Base-by-base conservation (phyloP, 805 yeast genomes). In the Candida dendrica region DNA sequence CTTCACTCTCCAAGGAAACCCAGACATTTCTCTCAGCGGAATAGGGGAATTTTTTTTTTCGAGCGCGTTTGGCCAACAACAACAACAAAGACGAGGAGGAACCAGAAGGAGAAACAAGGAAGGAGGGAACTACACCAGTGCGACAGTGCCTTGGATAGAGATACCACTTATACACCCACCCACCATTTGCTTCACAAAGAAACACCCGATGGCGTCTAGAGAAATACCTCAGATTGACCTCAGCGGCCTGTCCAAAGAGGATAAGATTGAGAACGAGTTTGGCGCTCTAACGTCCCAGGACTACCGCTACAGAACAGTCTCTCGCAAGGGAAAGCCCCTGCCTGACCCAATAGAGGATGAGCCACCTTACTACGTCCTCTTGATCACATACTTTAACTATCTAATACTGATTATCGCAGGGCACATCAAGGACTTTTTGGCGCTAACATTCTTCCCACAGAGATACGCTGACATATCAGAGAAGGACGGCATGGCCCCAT, bases 401-500 rank as follows among this genome's bases (percentile, higher is more conserved):
- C 70, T 95, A 52, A 76, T 88, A 37, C 72, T 93, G 53, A 86
- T 93, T 49, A 77, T 89, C 32, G 74, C 88, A 45, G 99, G 99
- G 30, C 96, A 93, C 58, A 65, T 89, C 33, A 80, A 89, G 52
- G 99, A 93, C 65, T 91, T 81, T 61, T 74, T 88, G 45, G 96
- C 95, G 42, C 77, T 83, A 58, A 65, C 70, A 18, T 84, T 90
- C 63, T 75, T 74, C 57, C 84, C 85, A 16, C 72, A 75, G 40
- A 75, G 72, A 42, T 84, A 83, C 53, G 66, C 64, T 34, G 84
- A 83, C 49, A 70, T 90, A 44, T 63, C 82, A 40, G 91, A 86
- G 56, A 72, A 74, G 48, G 81, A 91, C 59, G 98, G 98, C 2
- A 80, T 86, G 55, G 97, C 98, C 29, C 98, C 99, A 24, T 84